Evolutionary conservation across 2,329 filamentous ascomycete genomes (phyloP).

Genomic region (Ophiocordyceps camponoti-leonardi): DNA sequence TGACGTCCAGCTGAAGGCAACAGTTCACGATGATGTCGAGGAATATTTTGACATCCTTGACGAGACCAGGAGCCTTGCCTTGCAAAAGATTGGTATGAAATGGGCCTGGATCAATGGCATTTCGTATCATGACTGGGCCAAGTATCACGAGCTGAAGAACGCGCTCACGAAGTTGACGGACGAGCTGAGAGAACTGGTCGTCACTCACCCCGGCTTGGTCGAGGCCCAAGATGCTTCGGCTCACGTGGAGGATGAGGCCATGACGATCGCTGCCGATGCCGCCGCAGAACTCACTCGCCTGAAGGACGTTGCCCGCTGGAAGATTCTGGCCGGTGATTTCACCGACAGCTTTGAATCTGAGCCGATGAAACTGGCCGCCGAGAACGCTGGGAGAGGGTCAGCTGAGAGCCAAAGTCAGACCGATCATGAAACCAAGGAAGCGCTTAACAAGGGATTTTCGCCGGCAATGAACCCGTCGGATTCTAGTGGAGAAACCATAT

Average conservation of each 20-base stretch:
- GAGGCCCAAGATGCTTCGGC: conserved; percentile 50
- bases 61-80: conserved; percentile 62
- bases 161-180: conserved; percentile 72
- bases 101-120: conserved; percentile 95
- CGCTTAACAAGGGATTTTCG: not conserved
- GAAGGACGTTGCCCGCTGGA: conserved; percentile 74
- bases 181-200: conserved; percentile 62
- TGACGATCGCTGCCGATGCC: conserved; percentile 61
- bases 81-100: conserved; percentile 82
- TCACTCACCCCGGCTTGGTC: conserved; percentile 53
- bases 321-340: conserved; percentile 56
- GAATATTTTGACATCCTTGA: conserved; percentile 72
- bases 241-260: conserved; percentile 59
- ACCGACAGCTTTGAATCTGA: conserved; percentile 66
- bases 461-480: not conserved
- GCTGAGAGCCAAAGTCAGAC: conserved; percentile 4
- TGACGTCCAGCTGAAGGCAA: conserved; percentile 48
- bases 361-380: conserved; percentile 38
- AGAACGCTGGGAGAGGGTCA: conserved; percentile 14
- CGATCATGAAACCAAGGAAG: not conserved
- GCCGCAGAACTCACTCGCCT: conserved; percentile 66
- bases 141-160: conserved; percentile 75
- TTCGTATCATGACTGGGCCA: conserved; percentile 93
- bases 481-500: not conserved
- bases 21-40: conserved; percentile 57